Evolutionary conservation across 257 asterid species (phyloP), one percentile per base, ranked within the genome.

Genomic region (Solanum ahanhuiri): DNA sequence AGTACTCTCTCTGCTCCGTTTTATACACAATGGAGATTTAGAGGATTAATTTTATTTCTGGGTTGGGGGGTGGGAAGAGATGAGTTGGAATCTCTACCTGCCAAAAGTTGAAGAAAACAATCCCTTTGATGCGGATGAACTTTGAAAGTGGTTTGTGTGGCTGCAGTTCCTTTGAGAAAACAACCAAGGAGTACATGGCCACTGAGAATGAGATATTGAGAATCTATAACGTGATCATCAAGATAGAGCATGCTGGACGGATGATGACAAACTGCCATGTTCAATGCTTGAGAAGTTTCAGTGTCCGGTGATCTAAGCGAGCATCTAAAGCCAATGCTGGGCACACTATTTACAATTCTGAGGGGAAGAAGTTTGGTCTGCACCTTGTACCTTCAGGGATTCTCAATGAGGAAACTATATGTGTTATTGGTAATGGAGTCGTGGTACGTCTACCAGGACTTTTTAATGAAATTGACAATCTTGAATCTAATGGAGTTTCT

Each of bases 291-390:
- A n/a, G n/a, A n/a, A n/a, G n/a, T n/a, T n/a, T n/a, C n/a, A n/a
- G n/a, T n/a, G n/a, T n/a, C n/a, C n/a, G n/a, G n/a, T n/a, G n/a
- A n/a, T n/a, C n/a, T n/a, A n/a, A n/a, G n/a, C n/a, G n/a, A n/a
- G n/a, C n/a, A n/a, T n/a, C n/a, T n/a, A n/a, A n/a, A 90, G 98
- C 99, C 79, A 97, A 97, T 92, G 99, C 98, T 67, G 99, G 99
- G 83, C 99, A 97, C 91, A 97, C 99, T 33, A 95, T 95, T 81
- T 97, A 97, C 90, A 95, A 97, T 79, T 90, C 99, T 22, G 98
- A 94, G 89, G 99, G 99, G 81, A 94, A 95, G 88, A 97, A 94
- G 86, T 97, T 97, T 90, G 96, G 98, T 2, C 98, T 97, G 66
- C 99, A 95, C 90, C 96, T 97, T 81, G 97, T 97, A 12, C 99